Percentiles rank a stretch among this genome's conserved stretches.
phyloP scores from a whole-genome alignment of 192 early-diverging fungal species.

The Tieghemiomyces parasiticus region DNA sequence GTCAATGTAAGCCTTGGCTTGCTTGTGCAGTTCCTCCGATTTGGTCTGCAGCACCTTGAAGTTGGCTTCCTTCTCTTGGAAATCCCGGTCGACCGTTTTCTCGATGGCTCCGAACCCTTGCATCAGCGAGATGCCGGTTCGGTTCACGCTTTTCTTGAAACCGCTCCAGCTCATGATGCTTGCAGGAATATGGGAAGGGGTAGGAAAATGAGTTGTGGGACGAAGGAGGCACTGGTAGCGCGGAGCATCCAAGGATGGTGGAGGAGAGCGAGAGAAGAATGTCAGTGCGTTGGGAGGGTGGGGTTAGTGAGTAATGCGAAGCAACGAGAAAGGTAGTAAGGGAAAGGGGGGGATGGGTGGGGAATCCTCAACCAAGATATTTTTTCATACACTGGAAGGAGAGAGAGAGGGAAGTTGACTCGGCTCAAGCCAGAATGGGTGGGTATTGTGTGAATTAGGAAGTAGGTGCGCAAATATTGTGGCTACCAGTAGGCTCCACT shows the following conservation, averaged over 20 bases:
- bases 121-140: slow-evolving; percentile 12
- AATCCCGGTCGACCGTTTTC: slow-evolving; percentile 12
- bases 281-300: not conserved
- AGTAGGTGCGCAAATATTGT: too few species aligned
- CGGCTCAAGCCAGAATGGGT: too few species aligned
- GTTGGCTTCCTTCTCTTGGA: slow-evolving; percentile 7
- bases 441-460: too few species aligned
- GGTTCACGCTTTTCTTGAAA: slow-evolving; percentile 10
- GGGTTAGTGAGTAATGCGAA: not conserved
- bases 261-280: not conserved
- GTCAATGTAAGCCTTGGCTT: not conserved
- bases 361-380: too few species aligned
- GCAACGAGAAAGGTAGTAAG: not conserved
- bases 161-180: slow-evolving; percentile 11
- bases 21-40: slow-evolving; percentile 2
- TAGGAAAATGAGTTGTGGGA: not conserved
- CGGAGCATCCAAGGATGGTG: not conserved
- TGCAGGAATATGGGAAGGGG: not conserved
- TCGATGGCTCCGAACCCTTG: slow-evolving; percentile 12
- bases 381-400: too few species aligned
- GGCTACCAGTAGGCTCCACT: too few species aligned
- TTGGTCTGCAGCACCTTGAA: slow-evolving; percentile 7
- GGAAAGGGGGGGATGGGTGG: too few species aligned
- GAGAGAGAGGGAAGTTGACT: too few species aligned
- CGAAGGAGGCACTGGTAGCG: not conserved